A percentile compares a stretch with the other conserved stretches of the same genome.
Evolutionary conservation across 768 basidiomycete genomes (phyloP).

Genomic region (Leccinum barrowsii): DNA sequence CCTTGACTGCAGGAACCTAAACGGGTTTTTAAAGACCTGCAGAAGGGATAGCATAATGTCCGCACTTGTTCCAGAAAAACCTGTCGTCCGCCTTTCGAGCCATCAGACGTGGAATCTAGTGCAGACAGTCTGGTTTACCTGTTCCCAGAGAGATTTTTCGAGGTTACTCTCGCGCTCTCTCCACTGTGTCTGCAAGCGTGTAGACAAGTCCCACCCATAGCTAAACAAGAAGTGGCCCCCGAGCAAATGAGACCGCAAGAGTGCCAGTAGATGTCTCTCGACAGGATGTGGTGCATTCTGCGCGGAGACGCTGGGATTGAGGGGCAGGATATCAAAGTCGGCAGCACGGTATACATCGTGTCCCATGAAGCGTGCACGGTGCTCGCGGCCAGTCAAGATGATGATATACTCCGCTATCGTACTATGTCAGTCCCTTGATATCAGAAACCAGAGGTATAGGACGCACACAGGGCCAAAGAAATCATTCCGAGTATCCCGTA

Average conservation of each 20-base stretch:
- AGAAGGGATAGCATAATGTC: neutral
- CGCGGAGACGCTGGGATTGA: slow-evolving; percentile 67
- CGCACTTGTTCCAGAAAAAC: slow-evolving; percentile 93
- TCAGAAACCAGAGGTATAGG: neutral
- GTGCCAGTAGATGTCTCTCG: slow-evolving; percentile 81
- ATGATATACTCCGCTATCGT: slow-evolving; percentile 87
- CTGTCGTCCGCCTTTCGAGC: slow-evolving; percentile 79
- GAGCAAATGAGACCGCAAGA: slow-evolving; percentile 81
- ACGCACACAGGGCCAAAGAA: slow-evolving; percentile 71
- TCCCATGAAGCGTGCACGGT: slow-evolving; percentile 73
- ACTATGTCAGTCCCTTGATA: neutral
- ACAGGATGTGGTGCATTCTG: slow-evolving; percentile 75
- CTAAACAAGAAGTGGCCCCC: slow-evolving; percentile 85
- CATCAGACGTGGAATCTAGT: slow-evolving; percentile 7
- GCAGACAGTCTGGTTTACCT: slow-evolving; percentile 43
- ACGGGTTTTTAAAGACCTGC: slow-evolving; percentile 2
- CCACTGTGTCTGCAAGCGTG: slow-evolving; percentile 82
- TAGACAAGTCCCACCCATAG: slow-evolving; percentile 88
- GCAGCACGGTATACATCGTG: slow-evolving; percentile 87
- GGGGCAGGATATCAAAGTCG: slow-evolving; percentile 87
- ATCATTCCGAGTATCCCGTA: slow-evolving; percentile 78
- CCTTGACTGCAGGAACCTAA: slow-evolving; percentile 53
- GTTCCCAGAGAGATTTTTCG: slow-evolving; percentile 68
- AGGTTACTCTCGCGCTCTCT: slow-evolving; percentile 47
- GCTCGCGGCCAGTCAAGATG: slow-evolving; percentile 78